Base-by-base conservation (phyloP, 768 basidiomycete species). In the Cystofilobasidium bisporidii region DNA sequence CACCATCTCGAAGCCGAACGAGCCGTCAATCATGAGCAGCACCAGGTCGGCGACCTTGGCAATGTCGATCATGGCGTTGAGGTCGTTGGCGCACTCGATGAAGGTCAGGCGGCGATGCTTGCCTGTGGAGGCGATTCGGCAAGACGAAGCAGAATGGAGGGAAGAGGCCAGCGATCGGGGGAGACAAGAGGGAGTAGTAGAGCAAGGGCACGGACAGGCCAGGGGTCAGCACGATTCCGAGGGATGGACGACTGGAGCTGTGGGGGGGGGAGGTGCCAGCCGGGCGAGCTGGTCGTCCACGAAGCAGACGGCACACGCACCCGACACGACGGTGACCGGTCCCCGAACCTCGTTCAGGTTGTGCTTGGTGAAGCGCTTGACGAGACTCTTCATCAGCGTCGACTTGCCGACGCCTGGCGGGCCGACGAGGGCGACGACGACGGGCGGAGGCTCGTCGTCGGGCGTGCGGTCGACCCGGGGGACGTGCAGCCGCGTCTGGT, bases 1-100 rank as follows among this genome's bases (percentile, higher is more conserved):
- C 71, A 91, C 94, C 96, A 98, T 99, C 79, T 98, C 96, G 72
- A 98, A 94, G 5, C 96, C 96, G 77, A 92, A 98, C 32, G 90
- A 92, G 4, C 88, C 94, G 74, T 99, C 96, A 71, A 98, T 87
- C 91, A 98, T 93, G 71, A 99, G 85, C 55, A 99, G 82, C 6
- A 98, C 89, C 66, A 99, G 82, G 78, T 98, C 96, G 11, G 90
- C 96, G 66, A 98, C 85, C 79, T 99, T 99, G 64, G 86, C 94
- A 73, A 97, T 82, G 81, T 99, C 96, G 71, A 98, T 89, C 94
- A 98, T 97, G 61, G 91, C 91, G 77, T 92, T 92, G 72, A 98
- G 82, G 79, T 98, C 93, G 75, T 91, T 97, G 73, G 92, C 92
- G 79, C 92, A 98, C 78, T 98, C 96, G 61, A 99, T 83, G 75